Evolutionary conservation across 192 early-diverging fungal species (phyloP).

Genomic region (Fimicolochytrium jonesii): DNA sequence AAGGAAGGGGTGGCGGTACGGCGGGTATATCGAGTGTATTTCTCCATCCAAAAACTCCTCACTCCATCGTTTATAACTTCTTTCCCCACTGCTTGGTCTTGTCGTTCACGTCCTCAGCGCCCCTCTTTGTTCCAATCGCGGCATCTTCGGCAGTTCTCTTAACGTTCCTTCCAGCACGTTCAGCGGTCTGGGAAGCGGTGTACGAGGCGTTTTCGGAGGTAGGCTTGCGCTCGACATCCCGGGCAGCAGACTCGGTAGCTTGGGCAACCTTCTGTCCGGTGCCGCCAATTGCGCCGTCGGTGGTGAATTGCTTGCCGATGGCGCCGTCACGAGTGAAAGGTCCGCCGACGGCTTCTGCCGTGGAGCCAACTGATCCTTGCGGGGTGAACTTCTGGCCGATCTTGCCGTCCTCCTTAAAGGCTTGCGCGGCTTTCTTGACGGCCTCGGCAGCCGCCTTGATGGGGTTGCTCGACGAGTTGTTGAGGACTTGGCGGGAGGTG

Average conservation of each 20-base stretch:
- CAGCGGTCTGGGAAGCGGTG: neutral
- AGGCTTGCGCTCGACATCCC: slow-evolving; percentile 11
- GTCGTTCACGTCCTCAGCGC: neutral
- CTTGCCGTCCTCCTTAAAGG: slow-evolving; percentile 19
- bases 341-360: slow-evolving; percentile 15
- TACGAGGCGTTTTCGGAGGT: neutral
- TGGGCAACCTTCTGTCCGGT: slow-evolving; percentile 14
- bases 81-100: neutral
- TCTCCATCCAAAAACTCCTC: too few species aligned
- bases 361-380: slow-evolving; percentile 13
- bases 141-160: slow-evolving; percentile 6
- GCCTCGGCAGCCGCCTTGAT: slow-evolving; percentile 14
- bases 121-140: neutral
- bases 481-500: slow-evolving; percentile 7
- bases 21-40: too few species aligned
- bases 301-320: slow-evolving; percentile 24
- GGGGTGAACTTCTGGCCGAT: slow-evolving; percentile 23
- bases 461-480: neutral
- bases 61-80: slow-evolving; percentile 7
- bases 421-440: slow-evolving; percentile 24
- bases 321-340: slow-evolving; percentile 16
- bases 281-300: slow-evolving; percentile 14
- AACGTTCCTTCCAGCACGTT: neutral
- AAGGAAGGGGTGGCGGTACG: too few species aligned
- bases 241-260: slow-evolving; percentile 6